phyloP scores from a whole-genome alignment of 2,329 filamentous ascomycete genomes.

The Beauveria varroae region DNA sequence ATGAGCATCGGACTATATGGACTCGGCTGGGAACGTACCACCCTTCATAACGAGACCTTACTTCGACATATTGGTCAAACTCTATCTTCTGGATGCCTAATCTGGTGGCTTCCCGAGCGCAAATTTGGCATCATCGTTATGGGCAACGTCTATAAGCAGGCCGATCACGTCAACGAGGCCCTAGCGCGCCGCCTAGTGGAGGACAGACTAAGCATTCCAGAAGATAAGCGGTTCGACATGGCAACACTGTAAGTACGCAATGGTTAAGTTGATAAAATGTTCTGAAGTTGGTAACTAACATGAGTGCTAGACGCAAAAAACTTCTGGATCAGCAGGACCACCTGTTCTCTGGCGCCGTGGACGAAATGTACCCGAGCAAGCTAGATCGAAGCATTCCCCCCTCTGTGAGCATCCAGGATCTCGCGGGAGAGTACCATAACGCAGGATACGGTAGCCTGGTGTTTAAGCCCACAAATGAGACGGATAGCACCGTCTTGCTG shows the following conservation, averaged over 20 bases:
- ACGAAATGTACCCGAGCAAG: not conserved
- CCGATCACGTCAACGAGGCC: not conserved
- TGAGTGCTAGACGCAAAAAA: not conserved
- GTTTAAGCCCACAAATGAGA: not conserved
- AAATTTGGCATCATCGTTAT: not conserved
- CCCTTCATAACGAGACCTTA: not conserved
- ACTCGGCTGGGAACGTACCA: not conserved
- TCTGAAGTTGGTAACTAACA: too few relatives aligned
- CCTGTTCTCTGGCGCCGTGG: not conserved
- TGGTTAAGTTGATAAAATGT: not conserved
- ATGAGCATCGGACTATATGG: not conserved
- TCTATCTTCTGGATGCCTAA: not conserved
- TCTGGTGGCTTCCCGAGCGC: constrained; percentile 2
- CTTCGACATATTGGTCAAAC: not conserved
- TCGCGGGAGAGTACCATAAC: not conserved
- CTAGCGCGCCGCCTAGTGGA: not conserved
- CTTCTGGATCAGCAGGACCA: not conserved
- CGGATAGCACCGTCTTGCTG: not conserved
- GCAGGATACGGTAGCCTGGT: not conserved
- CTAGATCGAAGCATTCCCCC: not conserved
- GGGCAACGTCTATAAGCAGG: not conserved
- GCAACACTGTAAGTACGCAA: not conserved
- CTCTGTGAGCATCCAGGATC: not conserved
- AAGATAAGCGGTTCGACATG: not conserved
- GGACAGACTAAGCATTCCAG: not conserved